Evolutionary conservation across 1,284 basidiomycete species (phyloP), one percentile per base, ranked within the genome.

Genomic region (Ustilago trichophora): DNA sequence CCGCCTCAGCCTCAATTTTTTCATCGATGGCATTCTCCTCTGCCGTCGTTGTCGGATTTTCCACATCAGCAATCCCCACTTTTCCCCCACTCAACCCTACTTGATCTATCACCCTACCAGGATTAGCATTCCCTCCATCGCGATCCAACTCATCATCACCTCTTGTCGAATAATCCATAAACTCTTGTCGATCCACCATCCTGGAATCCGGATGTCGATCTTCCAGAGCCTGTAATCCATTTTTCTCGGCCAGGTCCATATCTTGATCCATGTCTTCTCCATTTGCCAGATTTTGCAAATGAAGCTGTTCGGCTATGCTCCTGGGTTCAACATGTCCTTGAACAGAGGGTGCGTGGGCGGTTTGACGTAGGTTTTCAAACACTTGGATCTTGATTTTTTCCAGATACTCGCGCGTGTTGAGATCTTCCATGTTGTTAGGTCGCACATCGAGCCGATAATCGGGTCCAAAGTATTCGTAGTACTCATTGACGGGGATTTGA

Each of bases 401-500:
- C 43, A 98, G 85, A 80, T 98, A 99, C 70, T 91, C 90, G 9
- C 87, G 87, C 2, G 92, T 92, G 80, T 99, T 99, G 84, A 95
- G 85, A 77, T 99, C 94, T 73, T 97, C 93, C 79, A 93, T 92
- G 81, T 98, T 99, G 26, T 92, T 95, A 5, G 93, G 85, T 69
- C 91, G 91, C 22, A 99, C 96, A 78, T 99, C 93, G n/a, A 99
- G 86, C 76, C 93, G 88, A 78, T 98, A 97, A 76, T 96, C 92
- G 1, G 96, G 96, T 0, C 96, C 96, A 82, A 98, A 98, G 83
- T 98, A 98, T 82, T 98, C 95, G 82, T 96, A 98, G 83, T 98
- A 81, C 46, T 81, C 79, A 48, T 80, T 81, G 22, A 81, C 79
- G 0, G 79, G 79, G 36, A 81, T 67, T 21, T 78, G 88, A 70